Percentiles rank a stretch among this genome's conserved stretches.
These are phyloP conservation scores for Stropharia rugosoannulata DNA, from an alignment of 768 basidiomycete species.

Conservation along the genomic window DNA sequence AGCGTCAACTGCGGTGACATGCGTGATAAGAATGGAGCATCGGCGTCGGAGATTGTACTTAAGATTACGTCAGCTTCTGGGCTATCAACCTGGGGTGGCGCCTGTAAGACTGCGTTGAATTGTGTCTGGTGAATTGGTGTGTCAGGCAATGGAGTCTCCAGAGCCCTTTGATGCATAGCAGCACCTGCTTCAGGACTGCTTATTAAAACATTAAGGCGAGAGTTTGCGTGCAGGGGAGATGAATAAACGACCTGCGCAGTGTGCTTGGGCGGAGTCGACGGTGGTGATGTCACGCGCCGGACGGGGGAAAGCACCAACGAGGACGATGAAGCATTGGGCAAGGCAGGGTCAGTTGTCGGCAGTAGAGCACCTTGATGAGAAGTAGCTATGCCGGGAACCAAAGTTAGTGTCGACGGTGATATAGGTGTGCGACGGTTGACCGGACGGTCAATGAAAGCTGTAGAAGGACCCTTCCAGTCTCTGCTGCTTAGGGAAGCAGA, in stretches of 20 bases:
- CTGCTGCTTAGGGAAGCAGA: conserved; percentile 20
- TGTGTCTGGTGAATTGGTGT: conserved; percentile 29
- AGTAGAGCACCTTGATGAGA: conserved; percentile 1
- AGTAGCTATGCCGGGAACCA: conserved; percentile 8
- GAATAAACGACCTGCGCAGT: conserved; percentile 16
- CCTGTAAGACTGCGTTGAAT: conserved; percentile 11
- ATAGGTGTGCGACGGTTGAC: conserved; percentile 15
- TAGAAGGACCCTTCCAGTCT: conserved; percentile 26
- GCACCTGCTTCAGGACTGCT: conserved; percentile 14
- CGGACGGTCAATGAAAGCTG: conserved; percentile 24
- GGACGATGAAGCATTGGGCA: conserved; percentile 20
- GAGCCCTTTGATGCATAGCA: conserved; percentile 29
- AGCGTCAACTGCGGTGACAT: conserved; percentile 3
- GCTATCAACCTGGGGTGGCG: background rate
- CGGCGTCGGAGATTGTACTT: conserved; percentile 3
- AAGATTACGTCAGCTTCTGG: background rate
- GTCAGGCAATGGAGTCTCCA: conserved; percentile 36
- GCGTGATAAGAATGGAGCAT: conserved; percentile 3
- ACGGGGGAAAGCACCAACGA: conserved; percentile 30
- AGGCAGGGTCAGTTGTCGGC: background rate
- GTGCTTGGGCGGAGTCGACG: conserved; percentile 16
- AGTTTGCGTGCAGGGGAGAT: conserved; percentile 29
- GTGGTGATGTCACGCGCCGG: conserved; percentile 24
- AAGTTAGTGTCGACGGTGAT: conserved; percentile 1
- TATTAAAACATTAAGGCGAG: conserved; percentile 13